These are phyloP conservation scores for Saccharum officinarum DNA, from an alignment of 176 grass and related monocot genomes.

Conservation along the genomic window DNA sequence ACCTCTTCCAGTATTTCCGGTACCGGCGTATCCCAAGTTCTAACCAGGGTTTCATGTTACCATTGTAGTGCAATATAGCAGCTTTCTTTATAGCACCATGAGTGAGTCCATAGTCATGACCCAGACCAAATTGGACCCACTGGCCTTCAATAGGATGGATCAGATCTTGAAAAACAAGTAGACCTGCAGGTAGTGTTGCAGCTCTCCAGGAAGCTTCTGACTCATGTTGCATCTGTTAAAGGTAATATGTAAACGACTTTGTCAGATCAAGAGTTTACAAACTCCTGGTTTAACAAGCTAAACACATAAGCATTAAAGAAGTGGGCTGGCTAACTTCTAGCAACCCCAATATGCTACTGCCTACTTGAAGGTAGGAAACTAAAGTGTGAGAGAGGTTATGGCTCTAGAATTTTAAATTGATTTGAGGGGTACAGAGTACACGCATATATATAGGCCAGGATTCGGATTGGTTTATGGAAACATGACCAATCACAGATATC, in stretches of 20 bases:
- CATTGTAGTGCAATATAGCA: conserved; percentile 65
- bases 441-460: too few relatives aligned
- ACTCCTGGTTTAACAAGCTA: background rate
- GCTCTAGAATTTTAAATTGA: too few relatives aligned
- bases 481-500: too few relatives aligned
- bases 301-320: background rate
- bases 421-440: too few relatives aligned
- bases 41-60: conserved; percentile 88
- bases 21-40: conserved; percentile 63
- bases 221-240: conserved; percentile 48
- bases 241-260: background rate
- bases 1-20: conserved; percentile 78
- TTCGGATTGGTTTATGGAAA: too few relatives aligned
- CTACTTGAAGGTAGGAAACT: background rate
- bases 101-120: conserved; percentile 63
- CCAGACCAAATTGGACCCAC: conserved; percentile 59
- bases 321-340: background rate
- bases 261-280: conserved; percentile 3
- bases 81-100: conserved; percentile 50
- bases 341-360: background rate
- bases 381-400: too few relatives aligned
- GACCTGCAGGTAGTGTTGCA: conserved; percentile 48
- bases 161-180: conserved; percentile 64
- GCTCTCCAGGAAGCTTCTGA: conserved; percentile 53
- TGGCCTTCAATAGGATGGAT: conserved; percentile 50